phyloP scores from a whole-genome alignment of 2,329 filamentous ascomycete species.

The Ophiostoma triangulosporum region DNA sequence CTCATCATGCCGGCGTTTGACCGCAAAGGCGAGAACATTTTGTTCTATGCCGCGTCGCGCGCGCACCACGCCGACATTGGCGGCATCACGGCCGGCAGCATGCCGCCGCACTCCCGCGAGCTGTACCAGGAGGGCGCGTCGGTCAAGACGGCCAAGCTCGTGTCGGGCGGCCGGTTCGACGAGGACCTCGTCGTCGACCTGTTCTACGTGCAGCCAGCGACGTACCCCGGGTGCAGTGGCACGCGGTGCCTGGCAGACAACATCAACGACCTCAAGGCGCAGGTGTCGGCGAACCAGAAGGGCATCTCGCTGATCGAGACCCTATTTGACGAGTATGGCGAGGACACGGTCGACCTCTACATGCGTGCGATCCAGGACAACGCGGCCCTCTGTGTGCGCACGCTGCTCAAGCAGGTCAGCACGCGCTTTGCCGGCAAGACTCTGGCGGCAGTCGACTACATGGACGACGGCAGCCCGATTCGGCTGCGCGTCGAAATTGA shows the following conservation, averaged over 20 bases:
- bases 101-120: constrained; percentile 62
- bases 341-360: constrained; percentile 66
- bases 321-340: constrained; percentile 65
- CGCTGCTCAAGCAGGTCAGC: constrained; percentile 58
- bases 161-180: constrained; percentile 64
- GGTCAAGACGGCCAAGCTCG: constrained; percentile 55
- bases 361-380: constrained; percentile 75
- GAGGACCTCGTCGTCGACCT: constrained; percentile 62
- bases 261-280: constrained; percentile 73
- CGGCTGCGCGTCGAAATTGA: constrained; percentile 63
- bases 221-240: constrained; percentile 62
- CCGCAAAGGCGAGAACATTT: constrained; percentile 48
- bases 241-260: constrained; percentile 73
- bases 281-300: constrained; percentile 76
- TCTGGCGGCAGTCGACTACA: constrained; percentile 65
- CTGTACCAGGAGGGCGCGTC: constrained; percentile 52
- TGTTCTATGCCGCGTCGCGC: constrained; percentile 70
- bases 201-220: constrained; percentile 58
- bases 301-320: constrained; percentile 65
- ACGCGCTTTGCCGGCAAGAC: constrained; percentile 49
- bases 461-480: constrained; percentile 78
- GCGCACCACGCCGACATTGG: constrained; percentile 79
- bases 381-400: constrained; percentile 61
- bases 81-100: constrained; percentile 67
- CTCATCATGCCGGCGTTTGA: constrained; percentile 69